These are phyloP conservation scores for Paraconiothyrium brasiliense DNA, from an alignment of 2,329 filamentous ascomycete species.

Conservation along the genomic window DNA sequence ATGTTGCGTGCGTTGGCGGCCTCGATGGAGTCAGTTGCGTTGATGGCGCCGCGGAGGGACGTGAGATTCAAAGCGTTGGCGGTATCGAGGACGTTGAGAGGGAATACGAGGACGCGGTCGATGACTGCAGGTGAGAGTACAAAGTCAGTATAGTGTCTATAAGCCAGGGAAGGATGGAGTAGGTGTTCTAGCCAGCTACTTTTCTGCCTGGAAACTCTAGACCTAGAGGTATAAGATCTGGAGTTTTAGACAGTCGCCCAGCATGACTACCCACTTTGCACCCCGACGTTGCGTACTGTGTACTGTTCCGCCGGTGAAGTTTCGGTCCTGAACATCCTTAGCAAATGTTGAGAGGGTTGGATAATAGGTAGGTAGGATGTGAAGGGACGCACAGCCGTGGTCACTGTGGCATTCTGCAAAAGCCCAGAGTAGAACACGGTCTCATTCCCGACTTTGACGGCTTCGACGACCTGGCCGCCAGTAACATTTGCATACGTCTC, in stretches of 20 bases:
- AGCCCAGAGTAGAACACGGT: slow-evolving; percentile 64
- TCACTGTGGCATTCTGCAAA: slow-evolving; percentile 59
- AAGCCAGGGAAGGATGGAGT: too few species aligned
- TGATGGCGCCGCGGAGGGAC: slow-evolving; percentile 54
- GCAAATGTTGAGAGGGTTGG: not conserved
- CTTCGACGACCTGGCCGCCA: slow-evolving; percentile 66
- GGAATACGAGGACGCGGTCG: slow-evolving; percentile 55
- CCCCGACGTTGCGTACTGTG: slow-evolving; percentile 36
- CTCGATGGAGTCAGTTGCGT: slow-evolving; percentile 49
- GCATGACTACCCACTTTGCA: too few species aligned
- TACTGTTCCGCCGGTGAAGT: slow-evolving; percentile 57
- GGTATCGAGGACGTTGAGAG: slow-evolving; percentile 42
- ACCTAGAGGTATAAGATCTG: too few species aligned
- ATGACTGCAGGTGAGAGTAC: slow-evolving; percentile 39
- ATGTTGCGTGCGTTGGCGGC: slow-evolving; percentile 59
- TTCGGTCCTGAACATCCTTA: slow-evolving; percentile 45
- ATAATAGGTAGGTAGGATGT: not conserved
- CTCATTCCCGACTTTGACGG: slow-evolving; percentile 51
- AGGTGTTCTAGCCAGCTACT: too few species aligned
- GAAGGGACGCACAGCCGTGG: slow-evolving; percentile 55
- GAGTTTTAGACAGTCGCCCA: too few species aligned
- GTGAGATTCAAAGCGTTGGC: slow-evolving; percentile 49
- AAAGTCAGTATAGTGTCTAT: too few species aligned
- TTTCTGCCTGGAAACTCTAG: too few species aligned
- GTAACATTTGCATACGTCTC: slow-evolving; percentile 66